These are phyloP conservation scores for Amaranthus hypochondriacus DNA, from an alignment of 148 eudicot species.

Conservation along the genomic window DNA sequence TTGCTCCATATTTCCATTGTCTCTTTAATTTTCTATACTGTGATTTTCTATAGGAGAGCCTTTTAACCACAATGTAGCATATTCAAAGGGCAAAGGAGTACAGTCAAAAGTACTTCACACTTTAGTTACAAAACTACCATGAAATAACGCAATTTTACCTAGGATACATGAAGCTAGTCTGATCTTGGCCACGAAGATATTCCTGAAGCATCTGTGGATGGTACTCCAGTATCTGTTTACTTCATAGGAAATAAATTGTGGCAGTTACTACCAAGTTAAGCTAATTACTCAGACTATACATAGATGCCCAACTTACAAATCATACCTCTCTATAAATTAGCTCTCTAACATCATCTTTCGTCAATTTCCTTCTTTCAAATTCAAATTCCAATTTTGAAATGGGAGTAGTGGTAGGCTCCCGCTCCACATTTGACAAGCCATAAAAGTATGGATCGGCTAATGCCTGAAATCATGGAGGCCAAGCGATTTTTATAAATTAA, in stretches of 20 bases:
- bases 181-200: conserved; percentile 70
- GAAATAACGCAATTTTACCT: conserved; percentile 38
- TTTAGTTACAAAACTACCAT: background rate
- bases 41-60: no score
- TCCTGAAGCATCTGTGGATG: conserved; percentile 95
- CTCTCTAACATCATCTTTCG: conserved; percentile 77
- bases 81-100: no score
- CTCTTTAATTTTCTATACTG: no score
- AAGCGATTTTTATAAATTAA: background rate
- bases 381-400: conserved; percentile 81
- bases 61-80: no score
- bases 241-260: conserved; percentile 27
- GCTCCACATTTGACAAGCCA: conserved; percentile 67
- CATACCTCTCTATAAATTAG: conserved; percentile 84
- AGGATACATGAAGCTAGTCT: conserved; percentile 86
- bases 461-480: conserved; percentile 39
- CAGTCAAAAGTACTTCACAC: no score
- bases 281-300: background rate
- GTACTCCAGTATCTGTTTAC: conserved; percentile 85
- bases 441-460: conserved; percentile 75
- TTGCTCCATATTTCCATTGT: no score
- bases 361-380: conserved; percentile 68
- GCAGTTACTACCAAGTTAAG: conserved; percentile 22
- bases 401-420: conserved; percentile 62
- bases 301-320: conserved; percentile 4